Evolutionary conservation across 2,329 filamentous ascomycete genomes (phyloP).

Genomic region (Pyricularia pennisetigena): DNA sequence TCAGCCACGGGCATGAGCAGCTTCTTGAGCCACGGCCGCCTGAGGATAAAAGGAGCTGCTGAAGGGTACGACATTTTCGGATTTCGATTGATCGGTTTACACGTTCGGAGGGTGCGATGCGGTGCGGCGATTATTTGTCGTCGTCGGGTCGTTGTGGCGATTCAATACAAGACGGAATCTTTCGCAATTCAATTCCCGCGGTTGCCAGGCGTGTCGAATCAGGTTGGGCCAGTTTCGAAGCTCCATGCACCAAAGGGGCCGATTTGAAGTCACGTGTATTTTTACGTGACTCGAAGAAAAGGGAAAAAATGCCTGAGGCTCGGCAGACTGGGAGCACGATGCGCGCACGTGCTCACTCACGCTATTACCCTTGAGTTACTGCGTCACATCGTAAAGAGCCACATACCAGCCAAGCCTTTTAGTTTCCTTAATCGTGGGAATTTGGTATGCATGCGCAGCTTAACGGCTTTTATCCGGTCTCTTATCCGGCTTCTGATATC

Average conservation of each 20-base stretch:
- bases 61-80: conserved; percentile 54
- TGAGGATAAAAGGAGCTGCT: conserved; percentile 66
- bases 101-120: not conserved
- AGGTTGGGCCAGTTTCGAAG: conserved; percentile 6
- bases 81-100: not conserved
- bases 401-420: not conserved
- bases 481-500: no score
- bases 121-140: not conserved
- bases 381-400: no score
- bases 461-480: no score
- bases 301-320: not conserved
- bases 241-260: not conserved
- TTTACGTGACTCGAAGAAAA: not conserved
- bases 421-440: not conserved
- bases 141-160: conserved; percentile 2
- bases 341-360: not conserved
- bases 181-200: conserved; percentile 7
- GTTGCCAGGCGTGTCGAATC: conserved; percentile 1
- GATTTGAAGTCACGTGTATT: conserved; percentile 1
- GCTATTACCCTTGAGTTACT: not conserved
- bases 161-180: not conserved
- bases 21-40: conserved; percentile 76
- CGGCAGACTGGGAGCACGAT: not conserved
- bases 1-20: conserved; percentile 72
- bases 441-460: no score